phyloP scores from a whole-genome alignment of 345 rosid genomes.

The Dipteronia sinensis region DNA sequence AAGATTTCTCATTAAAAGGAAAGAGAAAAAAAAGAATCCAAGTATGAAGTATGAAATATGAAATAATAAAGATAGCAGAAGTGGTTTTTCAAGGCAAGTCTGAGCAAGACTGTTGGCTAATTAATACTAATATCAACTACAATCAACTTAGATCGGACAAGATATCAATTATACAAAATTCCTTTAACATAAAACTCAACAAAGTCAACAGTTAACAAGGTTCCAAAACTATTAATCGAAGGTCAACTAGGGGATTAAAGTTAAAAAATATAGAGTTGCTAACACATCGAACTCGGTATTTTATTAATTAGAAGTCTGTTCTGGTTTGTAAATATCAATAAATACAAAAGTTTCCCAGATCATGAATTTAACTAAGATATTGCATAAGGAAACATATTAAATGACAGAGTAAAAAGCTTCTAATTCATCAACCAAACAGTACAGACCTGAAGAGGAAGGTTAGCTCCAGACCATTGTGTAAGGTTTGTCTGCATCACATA shows the following conservation, averaged over 20 bases:
- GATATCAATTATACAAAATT: no score
- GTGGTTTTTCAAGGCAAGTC: background rate
- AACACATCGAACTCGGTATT: background rate
- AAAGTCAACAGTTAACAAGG: no score
- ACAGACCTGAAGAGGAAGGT: constrained; percentile 91
- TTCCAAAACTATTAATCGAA: no score
- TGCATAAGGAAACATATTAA: background rate
- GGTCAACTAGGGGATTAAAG: no score
- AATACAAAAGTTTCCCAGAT: background rate
- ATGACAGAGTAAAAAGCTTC: background rate
- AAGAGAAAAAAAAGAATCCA: background rate
- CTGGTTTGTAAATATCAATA: background rate
- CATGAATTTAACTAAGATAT: background rate
- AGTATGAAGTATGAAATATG: background rate
- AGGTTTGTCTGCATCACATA: constrained; percentile 80
- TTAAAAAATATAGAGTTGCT: no score
- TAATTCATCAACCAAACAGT: background rate
- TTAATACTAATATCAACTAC: no score
- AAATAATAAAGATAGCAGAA: background rate
- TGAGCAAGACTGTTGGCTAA: no score
- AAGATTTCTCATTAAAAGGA: background rate
- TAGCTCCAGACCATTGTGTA: constrained; percentile 95
- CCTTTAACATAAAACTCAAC: no score
- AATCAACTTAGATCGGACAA: no score
- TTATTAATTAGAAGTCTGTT: background rate